A percentile compares a stretch with the other conserved stretches of the same genome.
Conservation (phyloP, 768 basidiomycete species). For the Mycena albidolilacea region DNA sequence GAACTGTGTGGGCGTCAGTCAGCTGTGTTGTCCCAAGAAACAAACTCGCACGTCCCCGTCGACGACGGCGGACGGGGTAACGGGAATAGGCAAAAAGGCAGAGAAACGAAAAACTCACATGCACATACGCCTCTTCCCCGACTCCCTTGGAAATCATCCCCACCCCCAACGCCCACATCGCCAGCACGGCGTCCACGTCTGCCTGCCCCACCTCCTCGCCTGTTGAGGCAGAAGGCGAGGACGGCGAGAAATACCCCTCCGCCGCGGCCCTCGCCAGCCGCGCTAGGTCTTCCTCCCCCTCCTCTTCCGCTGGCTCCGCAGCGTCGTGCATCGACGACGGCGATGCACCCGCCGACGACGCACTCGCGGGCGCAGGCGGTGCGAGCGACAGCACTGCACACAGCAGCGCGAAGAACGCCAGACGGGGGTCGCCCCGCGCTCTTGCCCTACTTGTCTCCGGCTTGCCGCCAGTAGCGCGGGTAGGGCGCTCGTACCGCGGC, state of each 20-base stretch:
- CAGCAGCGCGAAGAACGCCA: slow-evolving; percentile 40
- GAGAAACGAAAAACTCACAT: slow-evolving; percentile 26
- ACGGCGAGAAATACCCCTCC: slow-evolving; percentile 29
- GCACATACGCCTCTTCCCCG: slow-evolving; percentile 30
- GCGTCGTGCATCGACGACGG: neutral
- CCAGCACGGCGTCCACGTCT: slow-evolving; percentile 33
- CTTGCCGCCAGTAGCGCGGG: too few species aligned
- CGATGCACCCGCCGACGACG: neutral
- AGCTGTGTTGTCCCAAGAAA: too few species aligned
- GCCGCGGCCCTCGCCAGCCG: slow-evolving; percentile 21
- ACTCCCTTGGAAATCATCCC: slow-evolving; percentile 4
- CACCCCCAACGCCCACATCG: slow-evolving; percentile 33
- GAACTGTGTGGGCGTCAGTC: slow-evolving; percentile 5
- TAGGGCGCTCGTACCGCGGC: too few species aligned
- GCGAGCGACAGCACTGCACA: slow-evolving; percentile 33
- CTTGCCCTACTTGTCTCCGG: neutral
- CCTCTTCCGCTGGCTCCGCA: neutral
- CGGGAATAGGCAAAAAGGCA: neutral
- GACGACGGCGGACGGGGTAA: neutral
- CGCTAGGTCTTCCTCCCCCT: slow-evolving; percentile 3
- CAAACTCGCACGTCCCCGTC: too few species aligned
- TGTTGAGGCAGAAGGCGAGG: neutral
- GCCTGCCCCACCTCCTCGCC: slow-evolving; percentile 2
- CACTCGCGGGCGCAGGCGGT: neutral
- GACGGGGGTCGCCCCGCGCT: slow-evolving; percentile 16